Conservation (phyloP, 169 alveolate species). For the Cytauxzoon felis region DNA sequence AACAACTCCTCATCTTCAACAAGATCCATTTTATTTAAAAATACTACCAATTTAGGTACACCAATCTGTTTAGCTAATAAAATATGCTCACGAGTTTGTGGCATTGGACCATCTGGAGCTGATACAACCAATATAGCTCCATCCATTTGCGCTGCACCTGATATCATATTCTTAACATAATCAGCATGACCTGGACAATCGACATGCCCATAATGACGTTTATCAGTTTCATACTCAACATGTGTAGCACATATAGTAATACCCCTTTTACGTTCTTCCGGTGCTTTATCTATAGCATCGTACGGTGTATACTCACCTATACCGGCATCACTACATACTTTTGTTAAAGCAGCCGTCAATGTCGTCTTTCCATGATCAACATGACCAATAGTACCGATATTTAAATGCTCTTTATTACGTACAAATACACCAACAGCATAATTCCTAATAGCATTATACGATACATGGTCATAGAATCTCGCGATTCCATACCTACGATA, state of each 20-base stretch:
- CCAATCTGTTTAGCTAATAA: constrained; percentile 88
- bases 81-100: constrained; percentile 88
- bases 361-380: constrained; percentile 96
- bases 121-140: constrained; percentile 92
- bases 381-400: constrained; percentile 95
- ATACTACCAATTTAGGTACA: constrained; percentile 86
- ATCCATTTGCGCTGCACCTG: constrained; percentile 95
- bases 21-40: constrained; percentile 88
- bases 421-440: constrained; percentile 80
- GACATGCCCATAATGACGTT: constrained; percentile 92
- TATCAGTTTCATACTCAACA: constrained; percentile 83
- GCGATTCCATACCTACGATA: neutral
- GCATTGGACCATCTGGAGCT: constrained; percentile 96
- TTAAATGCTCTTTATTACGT: constrained; percentile 90
- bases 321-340: constrained; percentile 71
- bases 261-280: constrained; percentile 93
- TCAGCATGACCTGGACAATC: constrained; percentile 98
- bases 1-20: constrained; percentile 88
- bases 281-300: constrained; percentile 86
- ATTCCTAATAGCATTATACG: constrained; percentile 8
- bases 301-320: constrained; percentile 67
- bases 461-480: neutral
- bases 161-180: constrained; percentile 94
- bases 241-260: constrained; percentile 91
- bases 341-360: constrained; percentile 92